Evolutionary conservation across 176 grass and related monocot genomes (phyloP).

Genomic region (Musa acuminata): DNA sequence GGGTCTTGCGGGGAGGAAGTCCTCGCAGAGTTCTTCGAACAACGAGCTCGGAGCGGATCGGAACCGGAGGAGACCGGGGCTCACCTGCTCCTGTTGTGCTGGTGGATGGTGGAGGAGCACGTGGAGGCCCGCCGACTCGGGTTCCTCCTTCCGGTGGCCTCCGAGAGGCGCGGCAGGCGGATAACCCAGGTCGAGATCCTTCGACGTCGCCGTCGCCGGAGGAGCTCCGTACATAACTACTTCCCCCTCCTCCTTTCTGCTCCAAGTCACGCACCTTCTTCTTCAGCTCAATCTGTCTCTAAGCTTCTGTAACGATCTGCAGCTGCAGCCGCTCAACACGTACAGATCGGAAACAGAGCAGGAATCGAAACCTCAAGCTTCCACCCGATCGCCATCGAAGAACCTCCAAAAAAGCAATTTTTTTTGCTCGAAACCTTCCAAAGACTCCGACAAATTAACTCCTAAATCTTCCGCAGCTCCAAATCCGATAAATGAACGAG

Average conservation of each 20-base stretch:
- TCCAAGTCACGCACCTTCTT: background rate
- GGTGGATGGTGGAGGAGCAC: background rate
- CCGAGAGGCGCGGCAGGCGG: background rate
- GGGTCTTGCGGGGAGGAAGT: constrained; percentile 4
- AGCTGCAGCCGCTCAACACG: background rate
- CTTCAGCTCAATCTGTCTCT: background rate
- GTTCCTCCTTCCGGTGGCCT: background rate
- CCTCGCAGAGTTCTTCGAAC: constrained; percentile 17
- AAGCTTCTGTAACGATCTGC: background rate
- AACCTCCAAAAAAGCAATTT: background rate
- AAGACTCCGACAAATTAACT: background rate
- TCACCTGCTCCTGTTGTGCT: constrained; percentile 6
- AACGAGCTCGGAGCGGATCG: constrained; percentile 13
- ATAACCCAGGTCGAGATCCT: constrained; percentile 8
- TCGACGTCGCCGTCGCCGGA: background rate
- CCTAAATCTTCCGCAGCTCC: background rate
- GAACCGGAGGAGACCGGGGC: constrained; percentile 20
- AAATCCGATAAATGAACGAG: background rate
- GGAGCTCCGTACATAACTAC: constrained; percentile 8
- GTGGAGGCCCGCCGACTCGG: background rate
- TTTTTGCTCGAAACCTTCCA: background rate
- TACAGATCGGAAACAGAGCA: background rate
- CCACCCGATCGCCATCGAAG: too few species aligned
- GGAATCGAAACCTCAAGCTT: background rate
- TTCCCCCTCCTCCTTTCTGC: background rate